Evolutionary conservation across 805 yeast genomes (phyloP).

Genomic region (Starmerella bacillaris): DNA sequence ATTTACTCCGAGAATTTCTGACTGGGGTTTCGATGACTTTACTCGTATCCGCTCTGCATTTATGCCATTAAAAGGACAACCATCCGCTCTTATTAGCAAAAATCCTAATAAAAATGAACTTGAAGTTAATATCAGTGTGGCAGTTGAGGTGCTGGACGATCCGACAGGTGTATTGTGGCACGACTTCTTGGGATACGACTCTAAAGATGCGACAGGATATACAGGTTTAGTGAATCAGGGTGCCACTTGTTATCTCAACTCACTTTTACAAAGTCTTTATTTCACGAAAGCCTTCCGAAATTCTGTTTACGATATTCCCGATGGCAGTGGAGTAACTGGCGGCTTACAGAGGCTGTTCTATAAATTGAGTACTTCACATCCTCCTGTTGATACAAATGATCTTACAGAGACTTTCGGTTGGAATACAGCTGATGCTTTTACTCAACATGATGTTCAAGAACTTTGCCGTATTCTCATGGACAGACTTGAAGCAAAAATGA

Average conservation of each 20-base stretch:
- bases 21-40: slow-evolving; percentile 89
- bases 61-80: slow-evolving; percentile 16
- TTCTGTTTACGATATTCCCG: slow-evolving; percentile 76
- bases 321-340: slow-evolving; percentile 47
- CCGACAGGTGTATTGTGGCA: slow-evolving; percentile 93
- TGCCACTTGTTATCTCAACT: slow-evolving; percentile 92
- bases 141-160: slow-evolving; percentile 62
- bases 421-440: slow-evolving; percentile 88
- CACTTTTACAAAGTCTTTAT: slow-evolving; percentile 75
- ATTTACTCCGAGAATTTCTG: slow-evolving; percentile 56
- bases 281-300: slow-evolving; percentile 69
- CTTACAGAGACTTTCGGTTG: slow-evolving; percentile 89
- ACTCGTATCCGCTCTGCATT: slow-evolving; percentile 36
- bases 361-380: slow-evolving; percentile 49
- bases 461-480: slow-evolving; percentile 91
- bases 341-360: slow-evolving; percentile 82
- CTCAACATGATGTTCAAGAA: slow-evolving; percentile 97
- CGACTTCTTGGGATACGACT: slow-evolving; percentile 57
- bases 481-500: slow-evolving; percentile 75
- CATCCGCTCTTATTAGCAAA: slow-evolving; percentile 22
- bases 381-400: slow-evolving; percentile 69
- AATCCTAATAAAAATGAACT: slow-evolving; percentile 19
- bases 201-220: slow-evolving; percentile 71
- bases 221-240: slow-evolving; percentile 94
- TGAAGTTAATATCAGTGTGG: slow-evolving; percentile 52